phyloP scores from a whole-genome alignment of 1,139 yeast species.

The Protomyces inundatus region DNA sequence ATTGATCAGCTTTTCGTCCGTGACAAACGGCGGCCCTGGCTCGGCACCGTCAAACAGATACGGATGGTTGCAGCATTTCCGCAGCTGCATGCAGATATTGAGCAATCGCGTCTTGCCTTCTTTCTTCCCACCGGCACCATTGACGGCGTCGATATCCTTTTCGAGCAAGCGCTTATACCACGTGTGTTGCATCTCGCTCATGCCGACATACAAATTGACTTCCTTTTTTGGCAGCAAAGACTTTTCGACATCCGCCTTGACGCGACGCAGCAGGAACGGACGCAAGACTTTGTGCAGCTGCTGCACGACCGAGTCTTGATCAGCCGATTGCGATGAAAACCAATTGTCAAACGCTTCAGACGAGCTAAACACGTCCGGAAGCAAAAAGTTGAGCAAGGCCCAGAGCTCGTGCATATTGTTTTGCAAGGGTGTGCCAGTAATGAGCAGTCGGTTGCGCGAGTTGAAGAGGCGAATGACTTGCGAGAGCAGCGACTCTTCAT shows the following conservation, averaged over 20 bases:
- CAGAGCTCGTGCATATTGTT: conserved; percentile 92
- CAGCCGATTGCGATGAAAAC: conserved; percentile 52
- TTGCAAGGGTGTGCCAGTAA: conserved; percentile 95
- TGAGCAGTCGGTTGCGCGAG: conserved; percentile 74
- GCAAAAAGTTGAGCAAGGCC: conserved; percentile 82
- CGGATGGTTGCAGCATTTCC: conserved; percentile 97
- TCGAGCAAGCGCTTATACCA: conserved; percentile 89
- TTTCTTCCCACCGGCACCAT: conserved; percentile 80
- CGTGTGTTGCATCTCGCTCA: conserved; percentile 87
- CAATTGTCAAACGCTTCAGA: conserved; percentile 85
- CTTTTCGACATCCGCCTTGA: conserved; percentile 87
- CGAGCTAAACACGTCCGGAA: conserved; percentile 93
- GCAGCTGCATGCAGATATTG: conserved; percentile 91
- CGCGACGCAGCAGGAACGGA: conserved; percentile 83
- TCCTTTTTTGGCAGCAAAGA: conserved; percentile 84
- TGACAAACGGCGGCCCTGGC: conserved; percentile 97
- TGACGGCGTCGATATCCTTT: conserved; percentile 93
- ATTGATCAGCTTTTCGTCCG: conserved; percentile 84
- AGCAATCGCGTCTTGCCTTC: conserved; percentile 86
- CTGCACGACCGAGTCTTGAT: conserved; percentile 57
- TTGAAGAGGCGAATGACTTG: conserved; percentile 83
- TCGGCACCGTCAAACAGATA: conserved; percentile 97
- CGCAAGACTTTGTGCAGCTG: conserved; percentile 86
- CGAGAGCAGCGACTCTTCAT: conserved; percentile 83
- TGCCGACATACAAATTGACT: conserved; percentile 80